Base-by-base conservation (phyloP, 1,139 yeast genomes). In the Zygotorulaspora mrakii region DNA sequence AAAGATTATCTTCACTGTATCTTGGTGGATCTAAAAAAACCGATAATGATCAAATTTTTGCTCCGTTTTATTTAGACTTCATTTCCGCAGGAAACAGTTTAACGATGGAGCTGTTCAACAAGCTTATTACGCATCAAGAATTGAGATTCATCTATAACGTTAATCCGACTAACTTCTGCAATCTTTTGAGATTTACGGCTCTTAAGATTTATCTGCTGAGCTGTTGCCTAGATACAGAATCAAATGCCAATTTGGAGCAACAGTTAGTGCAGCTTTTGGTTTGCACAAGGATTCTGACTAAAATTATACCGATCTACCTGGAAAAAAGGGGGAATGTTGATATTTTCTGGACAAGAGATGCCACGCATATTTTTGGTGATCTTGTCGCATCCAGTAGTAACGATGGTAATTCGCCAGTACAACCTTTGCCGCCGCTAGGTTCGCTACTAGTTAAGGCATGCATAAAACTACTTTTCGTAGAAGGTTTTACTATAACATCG, bases 301-400 rank as follows among this genome's bases (percentile, higher is more conserved):
- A 79, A 41, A 42, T 85, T 2, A 48, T 85, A 12, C 96, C 96
- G 0, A 74, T 77, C 43, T 55, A 83, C 9, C 84, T 74, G 53
- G 96, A 80, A 54, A 48, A 2, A 51, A 50, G 4, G 63, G 67
- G 47, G 68, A 67, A 41, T 54, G 61, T 26, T 54, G 60, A 20
- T 17, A 48, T 73, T 7, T 74, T 75, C 47, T 76, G 82, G 82
- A 64, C 68, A 16, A 45, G 45, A 6, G 46, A 48, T 32, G 13
- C 35, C 41, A 9, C 46, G 39, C 11, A 44, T 17, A 39, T 54
- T 10, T 52, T 61, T 7, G 46, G 42, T 32, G 28, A 32, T 10
- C 37, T 37, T 3, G 20, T 25, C 17, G 39, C 33, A 5, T 53
- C 48, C 20, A 47, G 53, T 1, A 39, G 33, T 9, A 51, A 57